Conservation (phyloP, 2,329 filamentous ascomycete genomes). For the Epicoccum nigrum region DNA sequence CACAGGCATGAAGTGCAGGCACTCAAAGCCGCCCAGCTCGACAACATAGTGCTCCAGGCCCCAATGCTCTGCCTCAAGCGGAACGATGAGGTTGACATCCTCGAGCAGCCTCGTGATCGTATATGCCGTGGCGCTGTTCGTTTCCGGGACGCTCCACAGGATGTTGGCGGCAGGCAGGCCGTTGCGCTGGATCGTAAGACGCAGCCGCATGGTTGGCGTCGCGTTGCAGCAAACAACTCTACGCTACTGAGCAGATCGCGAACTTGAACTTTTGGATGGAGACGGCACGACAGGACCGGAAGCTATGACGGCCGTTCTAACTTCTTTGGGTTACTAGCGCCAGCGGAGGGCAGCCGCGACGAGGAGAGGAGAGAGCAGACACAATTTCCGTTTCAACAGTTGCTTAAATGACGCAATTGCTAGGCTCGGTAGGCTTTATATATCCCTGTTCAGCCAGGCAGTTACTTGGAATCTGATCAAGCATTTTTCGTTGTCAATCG, state of each 20-base stretch:
- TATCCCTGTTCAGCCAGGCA: background rate
- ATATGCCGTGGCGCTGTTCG: slow-evolving; percentile 37
- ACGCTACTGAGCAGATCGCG: slow-evolving; percentile 1
- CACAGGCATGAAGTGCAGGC: slow-evolving; percentile 81
- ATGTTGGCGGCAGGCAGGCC: slow-evolving; percentile 46
- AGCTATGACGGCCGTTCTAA: slow-evolving; percentile 19
- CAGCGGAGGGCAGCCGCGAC: slow-evolving; percentile 14
- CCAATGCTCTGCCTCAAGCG: slow-evolving; percentile 82
- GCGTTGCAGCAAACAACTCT: slow-evolving; percentile 8
- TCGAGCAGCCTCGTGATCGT: slow-evolving; percentile 80
- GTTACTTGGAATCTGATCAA: background rate
- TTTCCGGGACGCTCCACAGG: slow-evolving; percentile 46
- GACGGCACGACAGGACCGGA: background rate
- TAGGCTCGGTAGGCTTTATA: background rate
- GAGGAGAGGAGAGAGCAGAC: slow-evolving; percentile 5
- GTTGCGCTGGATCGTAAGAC: slow-evolving; percentile 46
- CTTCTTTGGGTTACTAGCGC: slow-evolving; percentile 6
- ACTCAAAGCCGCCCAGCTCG: slow-evolving; percentile 80
- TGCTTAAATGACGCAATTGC: slow-evolving; percentile 16
- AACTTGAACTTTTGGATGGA: slow-evolving; percentile 24
- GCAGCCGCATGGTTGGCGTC: slow-evolving; percentile 43
- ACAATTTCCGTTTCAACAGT: slow-evolving; percentile 2
- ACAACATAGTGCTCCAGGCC: slow-evolving; percentile 89
- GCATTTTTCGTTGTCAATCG: background rate
- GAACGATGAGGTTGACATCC: slow-evolving; percentile 78